Evolutionary conservation across 2,329 filamentous ascomycete species (phyloP).

Genomic region (Pseudogymnoascus sp.): DNA sequence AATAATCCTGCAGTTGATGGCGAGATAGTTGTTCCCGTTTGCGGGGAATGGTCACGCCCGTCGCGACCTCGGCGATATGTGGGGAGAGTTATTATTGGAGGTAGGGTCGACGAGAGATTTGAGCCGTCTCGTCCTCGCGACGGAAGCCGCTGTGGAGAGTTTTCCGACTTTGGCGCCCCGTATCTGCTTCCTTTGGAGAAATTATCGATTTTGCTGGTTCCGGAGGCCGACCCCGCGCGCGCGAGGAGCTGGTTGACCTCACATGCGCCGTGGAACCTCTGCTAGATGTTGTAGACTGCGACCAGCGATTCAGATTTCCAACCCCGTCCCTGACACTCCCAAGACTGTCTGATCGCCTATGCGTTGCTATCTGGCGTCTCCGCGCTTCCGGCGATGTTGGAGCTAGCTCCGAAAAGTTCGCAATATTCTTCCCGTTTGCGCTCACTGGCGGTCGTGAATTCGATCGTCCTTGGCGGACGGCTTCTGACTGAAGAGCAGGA

Average conservation of each 20-base stretch:
- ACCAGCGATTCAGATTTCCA: conserved; percentile 48
- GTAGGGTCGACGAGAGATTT: conserved; percentile 13
- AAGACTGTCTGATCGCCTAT: conserved; percentile 34
- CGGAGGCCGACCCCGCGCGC: conserved; percentile 25
- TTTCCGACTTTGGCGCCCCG: conserved; percentile 20
- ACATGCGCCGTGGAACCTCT: conserved; percentile 33
- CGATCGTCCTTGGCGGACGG: neutral
- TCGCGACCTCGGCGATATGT: conserved; percentile 19
- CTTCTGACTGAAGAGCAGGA: neutral
- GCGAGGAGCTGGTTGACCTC: conserved; percentile 14
- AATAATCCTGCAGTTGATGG: conserved; percentile 28
- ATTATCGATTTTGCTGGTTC: conserved; percentile 14
- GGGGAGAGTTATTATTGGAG: conserved; percentile 28
- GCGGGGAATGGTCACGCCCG: conserved; percentile 22
- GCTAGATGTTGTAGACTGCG: conserved; percentile 45
- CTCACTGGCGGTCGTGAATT: neutral
- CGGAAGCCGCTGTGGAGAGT: conserved; percentile 17
- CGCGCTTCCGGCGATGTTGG: conserved; percentile 16
- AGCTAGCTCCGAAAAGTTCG: conserved; percentile 13
- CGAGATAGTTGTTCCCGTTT: conserved; percentile 25
- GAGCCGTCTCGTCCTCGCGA: conserved; percentile 15
- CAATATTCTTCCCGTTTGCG: neutral
- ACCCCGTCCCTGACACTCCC: conserved; percentile 38
- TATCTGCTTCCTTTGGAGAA: conserved; percentile 18
- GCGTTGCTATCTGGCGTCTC: conserved; percentile 17